These are phyloP conservation scores for Elsinoe arachidis DNA, from an alignment of 2,329 filamentous ascomycete genomes.

Conservation along the genomic window DNA sequence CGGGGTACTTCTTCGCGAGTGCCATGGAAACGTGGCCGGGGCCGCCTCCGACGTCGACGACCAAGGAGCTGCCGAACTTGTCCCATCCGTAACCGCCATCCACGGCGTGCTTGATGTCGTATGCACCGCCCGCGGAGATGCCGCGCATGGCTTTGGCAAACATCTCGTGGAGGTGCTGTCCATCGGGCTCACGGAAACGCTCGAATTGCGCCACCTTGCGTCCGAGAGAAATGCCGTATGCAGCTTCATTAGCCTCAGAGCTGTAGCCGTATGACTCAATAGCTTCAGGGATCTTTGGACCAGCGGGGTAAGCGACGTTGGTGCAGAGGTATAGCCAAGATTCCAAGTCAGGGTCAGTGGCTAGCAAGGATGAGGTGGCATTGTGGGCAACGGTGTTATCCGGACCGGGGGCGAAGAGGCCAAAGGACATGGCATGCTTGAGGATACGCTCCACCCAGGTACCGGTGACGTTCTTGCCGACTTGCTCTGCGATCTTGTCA, in stretches of 20 bases:
- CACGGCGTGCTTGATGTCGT: slow-evolving; percentile 19
- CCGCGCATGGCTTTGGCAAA: slow-evolving; percentile 20
- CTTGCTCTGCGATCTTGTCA: slow-evolving; percentile 12
- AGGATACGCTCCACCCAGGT: slow-evolving; percentile 18
- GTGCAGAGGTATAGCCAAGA: slow-evolving; percentile 19
- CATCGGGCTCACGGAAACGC: slow-evolving; percentile 19
- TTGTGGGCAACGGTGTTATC: slow-evolving; percentile 18
- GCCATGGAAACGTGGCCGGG: slow-evolving; percentile 20
- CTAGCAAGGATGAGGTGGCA: slow-evolving; percentile 17
- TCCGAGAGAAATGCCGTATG: slow-evolving; percentile 17
- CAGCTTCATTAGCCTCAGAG: slow-evolving; percentile 19
- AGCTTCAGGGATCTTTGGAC: slow-evolving; percentile 18
- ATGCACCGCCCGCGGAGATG: slow-evolving; percentile 19
- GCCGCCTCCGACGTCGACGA: slow-evolving; percentile 20
- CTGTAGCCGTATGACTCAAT: slow-evolving; percentile 19
- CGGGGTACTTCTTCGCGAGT: slow-evolving; percentile 18
- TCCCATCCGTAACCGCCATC: slow-evolving; percentile 20
- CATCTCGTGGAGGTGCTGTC: slow-evolving; percentile 18
- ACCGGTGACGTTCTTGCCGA: slow-evolving; percentile 14
- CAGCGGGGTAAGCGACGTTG: slow-evolving; percentile 19
- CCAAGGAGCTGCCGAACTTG: slow-evolving; percentile 14
- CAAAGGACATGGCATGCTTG: slow-evolving; percentile 18
- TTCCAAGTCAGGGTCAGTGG: slow-evolving; percentile 20
- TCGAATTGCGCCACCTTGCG: slow-evolving; percentile 19
- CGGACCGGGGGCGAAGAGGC: slow-evolving; percentile 17